phyloP scores from a whole-genome alignment of 805 yeast species.

The Teunomyces gatunensis region DNA sequence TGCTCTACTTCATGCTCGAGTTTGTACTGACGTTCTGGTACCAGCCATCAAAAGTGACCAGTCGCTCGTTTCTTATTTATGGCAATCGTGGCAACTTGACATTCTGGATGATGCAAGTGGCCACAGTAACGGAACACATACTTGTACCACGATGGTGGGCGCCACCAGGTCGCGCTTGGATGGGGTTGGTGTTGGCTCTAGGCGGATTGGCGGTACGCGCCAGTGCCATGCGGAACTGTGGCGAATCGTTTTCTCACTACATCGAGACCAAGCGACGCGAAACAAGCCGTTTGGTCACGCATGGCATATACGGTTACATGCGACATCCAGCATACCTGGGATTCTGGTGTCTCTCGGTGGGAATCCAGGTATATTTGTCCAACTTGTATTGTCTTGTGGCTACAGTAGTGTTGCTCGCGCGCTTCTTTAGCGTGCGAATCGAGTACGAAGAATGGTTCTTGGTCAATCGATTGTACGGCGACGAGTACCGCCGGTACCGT shows the following conservation, averaged over 20 bases:
- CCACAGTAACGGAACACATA: slow-evolving; percentile 22
- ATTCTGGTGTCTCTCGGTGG: slow-evolving; percentile 31
- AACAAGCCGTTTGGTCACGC: slow-evolving; percentile 23
- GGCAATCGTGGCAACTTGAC: slow-evolving; percentile 34
- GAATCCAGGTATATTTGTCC: slow-evolving; percentile 26
- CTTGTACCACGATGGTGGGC: slow-evolving; percentile 1
- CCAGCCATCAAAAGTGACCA: slow-evolving; percentile 22
- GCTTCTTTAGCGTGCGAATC: slow-evolving; percentile 31
- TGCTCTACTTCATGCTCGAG: slow-evolving; percentile 25
- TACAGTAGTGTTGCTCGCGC: slow-evolving; percentile 16
- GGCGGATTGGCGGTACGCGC: slow-evolving; percentile 26
- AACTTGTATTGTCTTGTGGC: slow-evolving; percentile 19
- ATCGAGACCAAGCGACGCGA: slow-evolving; percentile 17
- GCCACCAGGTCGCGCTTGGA: not conserved
- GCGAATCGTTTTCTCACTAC: slow-evolving; percentile 34
- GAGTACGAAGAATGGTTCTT: slow-evolving; percentile 35
- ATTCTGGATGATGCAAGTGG: slow-evolving; percentile 27
- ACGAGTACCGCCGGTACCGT: slow-evolving; percentile 25
- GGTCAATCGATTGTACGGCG: slow-evolving; percentile 23
- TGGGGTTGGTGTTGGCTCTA: slow-evolving; percentile 16
- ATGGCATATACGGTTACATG: slow-evolving; percentile 27
- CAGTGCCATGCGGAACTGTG: slow-evolving; percentile 32
- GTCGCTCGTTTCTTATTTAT: slow-evolving; percentile 32
- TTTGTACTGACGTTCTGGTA: slow-evolving; percentile 24
- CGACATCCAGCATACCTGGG: slow-evolving; percentile 43